Evolutionary conservation across 768 basidiomycete genomes (phyloP).

Genomic region (Podaxis rugospora): DNA sequence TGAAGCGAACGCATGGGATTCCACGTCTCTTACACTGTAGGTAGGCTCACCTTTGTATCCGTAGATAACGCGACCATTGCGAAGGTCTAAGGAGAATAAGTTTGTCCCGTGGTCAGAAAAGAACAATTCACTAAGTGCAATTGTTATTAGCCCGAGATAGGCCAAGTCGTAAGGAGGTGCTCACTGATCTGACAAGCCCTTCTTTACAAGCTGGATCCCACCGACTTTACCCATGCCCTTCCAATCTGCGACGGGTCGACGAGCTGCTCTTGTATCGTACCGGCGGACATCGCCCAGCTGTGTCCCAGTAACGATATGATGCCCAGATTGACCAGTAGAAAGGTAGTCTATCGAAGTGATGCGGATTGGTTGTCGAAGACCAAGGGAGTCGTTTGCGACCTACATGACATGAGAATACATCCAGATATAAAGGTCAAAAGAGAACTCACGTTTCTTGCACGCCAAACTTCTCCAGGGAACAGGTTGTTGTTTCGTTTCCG

Average conservation of each 20-base stretch:
- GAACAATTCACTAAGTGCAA: conserved; percentile 55
- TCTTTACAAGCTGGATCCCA: conserved; percentile 56
- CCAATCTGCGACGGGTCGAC: conserved; percentile 68
- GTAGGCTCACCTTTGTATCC: conserved; percentile 56
- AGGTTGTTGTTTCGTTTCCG: conserved; percentile 54
- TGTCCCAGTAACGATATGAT: conserved; percentile 68
- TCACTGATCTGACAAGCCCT: conserved; percentile 62
- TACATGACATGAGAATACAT: conserved; percentile 19
- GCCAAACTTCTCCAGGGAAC: conserved; percentile 75
- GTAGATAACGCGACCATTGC: conserved; percentile 61
- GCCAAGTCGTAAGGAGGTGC: conserved; percentile 18
- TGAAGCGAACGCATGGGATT: neutral
- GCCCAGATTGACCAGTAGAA: conserved; percentile 29
- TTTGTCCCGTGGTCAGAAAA: conserved; percentile 62
- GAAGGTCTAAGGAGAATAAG: conserved; percentile 62
- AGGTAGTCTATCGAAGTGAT: conserved; percentile 67
- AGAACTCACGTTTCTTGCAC: conserved; percentile 69
- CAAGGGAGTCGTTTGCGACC: conserved; percentile 71
- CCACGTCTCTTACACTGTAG: neutral
- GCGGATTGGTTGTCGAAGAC: conserved; percentile 74
- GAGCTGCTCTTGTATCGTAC: conserved; percentile 72
- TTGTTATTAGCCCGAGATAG: neutral
- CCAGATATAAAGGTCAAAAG: neutral
- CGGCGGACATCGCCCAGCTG: conserved; percentile 67
- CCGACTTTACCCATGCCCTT: conserved; percentile 52